Percentiles rank a stretch among this genome's conserved stretches.
These are phyloP conservation scores for Dendrobium catenatum DNA, from an alignment of 106 monocot species.

Conservation along the genomic window DNA sequence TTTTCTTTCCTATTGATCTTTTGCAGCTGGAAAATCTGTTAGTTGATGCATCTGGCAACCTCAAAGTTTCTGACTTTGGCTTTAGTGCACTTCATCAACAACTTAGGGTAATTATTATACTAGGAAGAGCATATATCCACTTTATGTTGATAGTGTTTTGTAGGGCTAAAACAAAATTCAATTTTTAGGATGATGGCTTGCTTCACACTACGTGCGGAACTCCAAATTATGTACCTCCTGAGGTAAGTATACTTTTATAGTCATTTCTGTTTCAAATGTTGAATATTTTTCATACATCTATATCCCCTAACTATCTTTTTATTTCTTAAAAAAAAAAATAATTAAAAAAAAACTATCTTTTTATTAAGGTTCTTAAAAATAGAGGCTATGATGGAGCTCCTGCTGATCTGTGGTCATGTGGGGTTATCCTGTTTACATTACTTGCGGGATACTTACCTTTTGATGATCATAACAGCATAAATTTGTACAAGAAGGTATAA, in stretches of 20 bases:
- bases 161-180: background rate
- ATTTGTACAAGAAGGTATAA: constrained; percentile 73
- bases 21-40: constrained; percentile 87
- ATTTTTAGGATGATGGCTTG: constrained; percentile 67
- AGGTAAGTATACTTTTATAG: constrained; percentile 32
- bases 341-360: background rate
- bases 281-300: background rate
- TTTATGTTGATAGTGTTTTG: background rate
- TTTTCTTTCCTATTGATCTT: background rate
- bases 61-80: constrained; percentile 92
- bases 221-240: constrained; percentile 92
- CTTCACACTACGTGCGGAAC: constrained; percentile 85
- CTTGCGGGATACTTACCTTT: constrained; percentile 96
- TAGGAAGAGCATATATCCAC: background rate
- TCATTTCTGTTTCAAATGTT: background rate
- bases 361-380: constrained; percentile 55
- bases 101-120: constrained; percentile 54
- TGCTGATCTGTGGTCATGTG: constrained; percentile 91
- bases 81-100: constrained; percentile 80
- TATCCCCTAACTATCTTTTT: no score
- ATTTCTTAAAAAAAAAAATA: no score
- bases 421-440: constrained; percentile 81
- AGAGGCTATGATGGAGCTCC: constrained; percentile 84
- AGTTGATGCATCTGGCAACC: constrained; percentile 62
- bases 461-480: constrained; percentile 77